phyloP scores from a whole-genome alignment of 2,329 filamentous ascomycete species.

The Paradendryphiella salina region DNA sequence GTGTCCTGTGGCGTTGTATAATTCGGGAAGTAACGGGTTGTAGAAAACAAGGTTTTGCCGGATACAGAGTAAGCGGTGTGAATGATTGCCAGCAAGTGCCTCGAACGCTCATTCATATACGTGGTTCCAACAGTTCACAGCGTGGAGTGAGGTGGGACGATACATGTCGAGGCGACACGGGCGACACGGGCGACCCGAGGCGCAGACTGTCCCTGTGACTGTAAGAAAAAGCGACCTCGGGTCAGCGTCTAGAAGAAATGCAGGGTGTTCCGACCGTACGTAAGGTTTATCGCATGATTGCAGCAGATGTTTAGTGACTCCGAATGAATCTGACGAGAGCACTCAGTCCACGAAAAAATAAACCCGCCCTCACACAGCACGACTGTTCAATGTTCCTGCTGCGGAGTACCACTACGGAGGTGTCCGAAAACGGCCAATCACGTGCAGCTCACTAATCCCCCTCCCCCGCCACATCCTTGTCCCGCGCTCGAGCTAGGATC shows the following conservation, averaged over 20 bases:
- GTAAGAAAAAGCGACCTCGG: not conserved
- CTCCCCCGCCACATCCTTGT: conserved; percentile 1
- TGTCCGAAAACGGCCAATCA: conserved; percentile 13
- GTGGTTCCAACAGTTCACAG: conserved; percentile 30
- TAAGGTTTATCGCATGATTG: not conserved
- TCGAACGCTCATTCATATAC: conserved; percentile 32
- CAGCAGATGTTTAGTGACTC: no score
- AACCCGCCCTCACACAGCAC: conserved; percentile 9
- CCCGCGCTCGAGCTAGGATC: conserved; percentile 14
- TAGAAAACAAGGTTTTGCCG: conserved; percentile 8
- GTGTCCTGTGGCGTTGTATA: conserved; percentile 8
- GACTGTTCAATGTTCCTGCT: conserved; percentile 9
- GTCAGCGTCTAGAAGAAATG: not conserved
- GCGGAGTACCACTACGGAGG: conserved; percentile 10
- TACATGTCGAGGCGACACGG: conserved; percentile 19
- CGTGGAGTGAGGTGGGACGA: conserved; percentile 40
- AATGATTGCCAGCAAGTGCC: conserved; percentile 24
- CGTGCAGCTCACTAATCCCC: conserved; percentile 9
- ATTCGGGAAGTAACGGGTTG: conserved; percentile 20
- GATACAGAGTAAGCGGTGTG: conserved; percentile 32
- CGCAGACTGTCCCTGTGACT: conserved; percentile 14
- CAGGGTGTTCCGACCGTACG: not conserved
- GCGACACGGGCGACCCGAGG: conserved; percentile 6
- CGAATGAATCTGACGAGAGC: not conserved
- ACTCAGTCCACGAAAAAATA: not conserved